Percentiles rank a stretch among this genome's conserved stretches.
Conservation (phyloP, 331 rosid species). For the Pyrus hybrid region DNA sequence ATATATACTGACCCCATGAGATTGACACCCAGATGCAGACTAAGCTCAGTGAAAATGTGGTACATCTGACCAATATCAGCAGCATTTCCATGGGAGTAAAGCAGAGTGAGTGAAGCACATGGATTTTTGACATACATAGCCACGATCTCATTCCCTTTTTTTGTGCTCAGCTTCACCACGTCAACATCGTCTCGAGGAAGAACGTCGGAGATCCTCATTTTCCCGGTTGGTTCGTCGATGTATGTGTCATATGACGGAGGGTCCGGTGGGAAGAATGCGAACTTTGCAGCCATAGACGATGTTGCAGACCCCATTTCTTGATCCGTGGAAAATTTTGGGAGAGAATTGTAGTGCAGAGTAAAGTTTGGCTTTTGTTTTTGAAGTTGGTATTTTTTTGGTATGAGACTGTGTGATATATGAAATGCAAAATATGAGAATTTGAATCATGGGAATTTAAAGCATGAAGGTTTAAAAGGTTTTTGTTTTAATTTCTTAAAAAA, state of each 20-base stretch:
- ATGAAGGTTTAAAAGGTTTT: neutral
- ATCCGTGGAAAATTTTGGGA: neutral
- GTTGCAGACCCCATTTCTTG: conserved; percentile 56
- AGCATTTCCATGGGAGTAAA: conserved; percentile 74
- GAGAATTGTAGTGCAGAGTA: no score
- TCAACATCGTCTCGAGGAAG: conserved; percentile 51
- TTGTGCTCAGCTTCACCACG: conserved; percentile 42
- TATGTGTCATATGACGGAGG: conserved; percentile 36
- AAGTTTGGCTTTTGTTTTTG: neutral
- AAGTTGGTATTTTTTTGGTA: neutral
- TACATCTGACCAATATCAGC: conserved; percentile 69
- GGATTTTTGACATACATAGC: conserved; percentile 49
- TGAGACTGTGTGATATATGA: neutral
- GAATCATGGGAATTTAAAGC: neutral
- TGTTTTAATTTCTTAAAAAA: neutral
- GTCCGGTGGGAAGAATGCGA: conserved; percentile 59
- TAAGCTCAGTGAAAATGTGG: conserved; percentile 49
- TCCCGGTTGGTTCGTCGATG: conserved; percentile 34
- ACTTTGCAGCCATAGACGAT: conserved; percentile 65
- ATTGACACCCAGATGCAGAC: conserved; percentile 56
- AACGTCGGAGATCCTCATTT: conserved; percentile 41
- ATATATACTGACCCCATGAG: conserved; percentile 51
- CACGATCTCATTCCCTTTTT: conserved; percentile 55
- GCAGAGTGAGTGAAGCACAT: conserved; percentile 48
- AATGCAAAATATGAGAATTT: neutral